These are phyloP conservation scores for Mortierella sp. DNA, from an alignment of 371 early-diverging fungal genomes.

Conservation along the genomic window DNA sequence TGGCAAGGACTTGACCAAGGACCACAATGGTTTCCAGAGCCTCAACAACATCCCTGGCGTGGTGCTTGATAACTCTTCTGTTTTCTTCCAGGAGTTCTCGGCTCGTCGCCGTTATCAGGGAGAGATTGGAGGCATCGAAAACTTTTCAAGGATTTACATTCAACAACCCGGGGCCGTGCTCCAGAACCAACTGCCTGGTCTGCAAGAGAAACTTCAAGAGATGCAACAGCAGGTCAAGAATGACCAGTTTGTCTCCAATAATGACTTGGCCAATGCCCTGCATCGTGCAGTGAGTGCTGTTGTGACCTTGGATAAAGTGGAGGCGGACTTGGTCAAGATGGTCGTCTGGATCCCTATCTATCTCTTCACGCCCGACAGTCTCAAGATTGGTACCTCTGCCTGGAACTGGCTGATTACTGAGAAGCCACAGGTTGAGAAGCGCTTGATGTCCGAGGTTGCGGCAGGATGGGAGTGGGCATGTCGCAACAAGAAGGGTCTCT, in stretches of 20 bases:
- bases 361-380: slow-evolving; percentile 78
- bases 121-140: slow-evolving; percentile 66
- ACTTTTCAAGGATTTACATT: slow-evolving; percentile 21
- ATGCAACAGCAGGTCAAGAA: slow-evolving; percentile 59
- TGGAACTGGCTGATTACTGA: slow-evolving; percentile 91
- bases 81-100: slow-evolving; percentile 70
- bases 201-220: slow-evolving; percentile 51
- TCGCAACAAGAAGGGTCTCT: slow-evolving; percentile 80
- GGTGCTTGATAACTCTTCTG: slow-evolving; percentile 63
- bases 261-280: slow-evolving; percentile 61
- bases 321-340: slow-evolving; percentile 80
- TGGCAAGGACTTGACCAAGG: slow-evolving; percentile 64
- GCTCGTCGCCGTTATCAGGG: slow-evolving; percentile 67
- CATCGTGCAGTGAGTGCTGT: slow-evolving; percentile 61
- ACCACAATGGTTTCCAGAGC: slow-evolving; percentile 58
- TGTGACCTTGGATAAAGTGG: slow-evolving; percentile 49
- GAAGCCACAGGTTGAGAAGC: slow-evolving; percentile 76
- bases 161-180: slow-evolving; percentile 30
- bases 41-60: slow-evolving; percentile 57
- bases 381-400: slow-evolving; percentile 81
- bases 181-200: slow-evolving; percentile 56
- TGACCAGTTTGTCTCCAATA: slow-evolving; percentile 56
- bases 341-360: slow-evolving; percentile 89
- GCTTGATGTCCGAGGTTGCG: slow-evolving; percentile 83
- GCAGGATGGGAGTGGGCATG: slow-evolving; percentile 87